Conservation (phyloP, 2,329 filamentous ascomycete genomes). For the Fusarium citri region DNA sequence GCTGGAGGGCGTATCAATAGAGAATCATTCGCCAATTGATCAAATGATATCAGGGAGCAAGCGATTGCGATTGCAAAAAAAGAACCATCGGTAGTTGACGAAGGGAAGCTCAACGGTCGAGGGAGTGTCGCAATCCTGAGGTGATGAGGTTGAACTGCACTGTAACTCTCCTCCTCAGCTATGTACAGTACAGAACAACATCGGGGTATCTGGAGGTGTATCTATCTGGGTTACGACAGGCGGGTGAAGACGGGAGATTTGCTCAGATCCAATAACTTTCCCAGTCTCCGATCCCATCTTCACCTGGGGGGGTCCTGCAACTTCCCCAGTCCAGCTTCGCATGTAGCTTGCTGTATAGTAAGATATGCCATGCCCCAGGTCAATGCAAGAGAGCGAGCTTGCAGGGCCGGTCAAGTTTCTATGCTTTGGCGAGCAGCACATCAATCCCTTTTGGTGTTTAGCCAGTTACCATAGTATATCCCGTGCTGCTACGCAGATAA, state of each 20-base stretch:
- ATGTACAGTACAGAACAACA: neutral
- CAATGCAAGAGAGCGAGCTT: conserved; percentile 13
- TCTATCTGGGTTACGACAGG: conserved; percentile 27
- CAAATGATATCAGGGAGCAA: neutral
- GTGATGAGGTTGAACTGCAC: conserved; percentile 5
- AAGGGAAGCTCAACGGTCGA: neutral
- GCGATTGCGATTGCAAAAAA: neutral
- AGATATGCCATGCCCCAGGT: conserved; percentile 19
- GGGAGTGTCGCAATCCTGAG: conserved; percentile 24
- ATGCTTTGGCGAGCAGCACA: conserved; percentile 17
- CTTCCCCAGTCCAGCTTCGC: conserved; percentile 14
- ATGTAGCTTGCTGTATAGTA: conserved; percentile 3
- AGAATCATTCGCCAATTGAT: conserved; percentile 2
- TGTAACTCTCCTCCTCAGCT: conserved; percentile 2
- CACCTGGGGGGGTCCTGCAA: conserved; percentile 8
- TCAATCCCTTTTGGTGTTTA: conserved; percentile 21
- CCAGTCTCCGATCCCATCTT: conserved; percentile 25
- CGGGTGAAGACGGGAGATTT: conserved; percentile 21
- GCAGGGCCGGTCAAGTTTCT: conserved; percentile 24
- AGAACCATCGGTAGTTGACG: conserved; percentile 18
- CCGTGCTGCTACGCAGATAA: conserved; percentile 10
- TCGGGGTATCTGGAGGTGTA: conserved; percentile 5
- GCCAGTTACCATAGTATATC: neutral
- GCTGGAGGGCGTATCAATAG: conserved; percentile 25
- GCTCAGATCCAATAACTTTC: conserved; percentile 15